Base-by-base conservation (phyloP, 306 rosid species). In the Rosa rugosa region DNA sequence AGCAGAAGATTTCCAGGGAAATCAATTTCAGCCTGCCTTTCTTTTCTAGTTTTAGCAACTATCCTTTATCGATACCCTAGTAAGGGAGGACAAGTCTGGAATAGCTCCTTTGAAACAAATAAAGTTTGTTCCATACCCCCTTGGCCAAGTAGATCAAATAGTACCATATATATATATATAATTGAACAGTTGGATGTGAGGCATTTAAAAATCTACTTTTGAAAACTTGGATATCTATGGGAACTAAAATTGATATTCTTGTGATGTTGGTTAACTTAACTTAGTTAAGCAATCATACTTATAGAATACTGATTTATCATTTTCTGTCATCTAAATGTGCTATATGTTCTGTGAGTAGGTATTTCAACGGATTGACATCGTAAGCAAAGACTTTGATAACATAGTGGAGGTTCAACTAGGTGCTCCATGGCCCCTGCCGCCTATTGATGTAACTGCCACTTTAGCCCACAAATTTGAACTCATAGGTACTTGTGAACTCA, bases 401-500 rank as follows among this genome's bases (percentile, higher is more conserved):
- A 91, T 95, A 63, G 98, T 82, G 65, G 99, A 92, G 59, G 91
- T 92, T 77, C 89, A 91, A 81, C 77, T 95, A 78, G 99, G 98
- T 71, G 81, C 86, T 79, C 99, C 99, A 10, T 95, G 99, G 98
- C 99, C 99, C 12, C 78, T 95, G 6, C 93, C 90, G 5, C 96
- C 92, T 4, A 53, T 84, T 2, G 91, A 95, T 79, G 85, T 81
- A 75, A 91, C 98, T 23, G 97, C 98, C 80, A 92, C 98, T 2
- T 84, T 95, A 82, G 98, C 98, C 81, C 98, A 95, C 89, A 93
- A 95, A 90, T 95, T 95, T 82, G 99, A 95, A 81, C 80, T 93
- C 82, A 80, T 76, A 82, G 98, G 98, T 95, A 68, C 25, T 62
- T 70, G 7, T 56, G 54, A 38, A 66, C 25, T 53, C 12, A 31